A percentile compares a stretch with the other conserved stretches of the same genome.
Conservation (phyloP, 768 basidiomycete species). For the Lepiota subincarnata region DNA sequence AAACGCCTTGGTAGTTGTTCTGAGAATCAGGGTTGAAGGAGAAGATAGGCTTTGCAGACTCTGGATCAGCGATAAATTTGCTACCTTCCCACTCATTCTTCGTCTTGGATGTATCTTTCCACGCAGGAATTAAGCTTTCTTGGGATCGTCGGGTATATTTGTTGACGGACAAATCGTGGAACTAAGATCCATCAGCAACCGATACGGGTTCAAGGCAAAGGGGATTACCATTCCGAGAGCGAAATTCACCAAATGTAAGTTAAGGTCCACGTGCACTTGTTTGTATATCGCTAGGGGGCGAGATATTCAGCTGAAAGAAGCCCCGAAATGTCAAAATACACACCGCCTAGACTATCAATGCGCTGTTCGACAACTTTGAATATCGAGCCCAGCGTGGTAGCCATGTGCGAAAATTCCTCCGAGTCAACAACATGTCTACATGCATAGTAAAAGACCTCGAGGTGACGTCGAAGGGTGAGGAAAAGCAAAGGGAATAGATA, state of each 20-base stretch:
- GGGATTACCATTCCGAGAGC: conserved; percentile 31
- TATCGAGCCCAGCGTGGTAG: conserved; percentile 28
- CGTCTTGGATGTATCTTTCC: neutral
- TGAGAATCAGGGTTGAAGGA: neutral
- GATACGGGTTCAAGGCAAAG: neutral
- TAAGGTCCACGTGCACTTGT: conserved; percentile 31
- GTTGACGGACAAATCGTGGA: conserved; percentile 3
- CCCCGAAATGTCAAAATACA: neutral
- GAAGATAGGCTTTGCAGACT: conserved; percentile 2
- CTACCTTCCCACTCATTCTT: conserved; percentile 2
- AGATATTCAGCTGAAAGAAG: neutral
- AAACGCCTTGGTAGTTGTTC: neutral
- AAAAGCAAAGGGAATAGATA: conserved; percentile 20
- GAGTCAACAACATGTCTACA: conserved; percentile 31
- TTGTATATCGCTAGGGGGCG: conserved; percentile 28
- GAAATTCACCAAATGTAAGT: conserved; percentile 31
- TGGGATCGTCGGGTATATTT: neutral
- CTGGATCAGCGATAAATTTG: neutral
- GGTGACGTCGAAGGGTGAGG: conserved; percentile 17
- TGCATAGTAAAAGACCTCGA: conserved; percentile 21
- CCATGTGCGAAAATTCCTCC: conserved; percentile 27
- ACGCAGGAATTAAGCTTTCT: conserved; percentile 2
- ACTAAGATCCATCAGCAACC: neutral
- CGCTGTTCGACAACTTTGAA: conserved; percentile 28
- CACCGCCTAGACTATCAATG: conserved; percentile 31